Percentiles rank a stretch among this genome's conserved stretches.
Evolutionary conservation across 1,139 yeast species (phyloP).

Genomic region (Pichia sp.): DNA sequence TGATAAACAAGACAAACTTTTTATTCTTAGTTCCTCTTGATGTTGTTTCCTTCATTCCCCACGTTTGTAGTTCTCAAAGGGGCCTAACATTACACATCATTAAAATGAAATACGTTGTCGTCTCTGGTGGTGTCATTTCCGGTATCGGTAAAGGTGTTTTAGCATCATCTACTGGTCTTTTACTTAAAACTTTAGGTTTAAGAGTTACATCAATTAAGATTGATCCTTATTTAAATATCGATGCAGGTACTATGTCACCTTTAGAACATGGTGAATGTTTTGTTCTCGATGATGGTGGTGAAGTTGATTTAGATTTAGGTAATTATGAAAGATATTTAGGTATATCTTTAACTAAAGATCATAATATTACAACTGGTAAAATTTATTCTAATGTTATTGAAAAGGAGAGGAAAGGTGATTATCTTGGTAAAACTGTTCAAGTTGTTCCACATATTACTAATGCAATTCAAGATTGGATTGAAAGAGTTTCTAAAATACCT

Average conservation of each 20-base stretch:
- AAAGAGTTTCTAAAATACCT: slow-evolving; percentile 82
- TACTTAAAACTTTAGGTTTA: slow-evolving; percentile 87
- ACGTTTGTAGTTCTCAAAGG: slow-evolving; percentile 1
- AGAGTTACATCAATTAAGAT: slow-evolving; percentile 96
- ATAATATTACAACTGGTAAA: slow-evolving; percentile 97
- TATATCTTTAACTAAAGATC: slow-evolving; percentile 86
- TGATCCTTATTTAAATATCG: slow-evolving; percentile 98
- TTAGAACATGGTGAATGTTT: slow-evolving; percentile 98
- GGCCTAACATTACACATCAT: background rate
- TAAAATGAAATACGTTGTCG: slow-evolving; percentile 98
- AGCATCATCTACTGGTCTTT: slow-evolving; percentile 93
- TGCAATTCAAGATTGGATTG: slow-evolving; percentile 98
- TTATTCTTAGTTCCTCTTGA: too few species aligned
- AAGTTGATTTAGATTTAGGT: slow-evolving; percentile 95
- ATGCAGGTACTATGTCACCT: slow-evolving; percentile 99
- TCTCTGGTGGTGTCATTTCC: slow-evolving; percentile 97
- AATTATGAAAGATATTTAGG: slow-evolving; percentile 95
- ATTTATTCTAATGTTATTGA: slow-evolving; percentile 91
- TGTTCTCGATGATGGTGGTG: slow-evolving; percentile 97
- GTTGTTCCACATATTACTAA: slow-evolving; percentile 97
- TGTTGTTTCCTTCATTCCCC: slow-evolving; percentile 13
- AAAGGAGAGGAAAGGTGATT: slow-evolving; percentile 93
- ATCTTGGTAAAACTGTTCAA: slow-evolving; percentile 98
- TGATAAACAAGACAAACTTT: too few species aligned
- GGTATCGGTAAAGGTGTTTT: slow-evolving; percentile 99